Percentiles rank a stretch among this genome's conserved stretches.
These are phyloP conservation scores for Moringa oleifera DNA, from an alignment of 345 rosid species.

Conservation along the genomic window DNA sequence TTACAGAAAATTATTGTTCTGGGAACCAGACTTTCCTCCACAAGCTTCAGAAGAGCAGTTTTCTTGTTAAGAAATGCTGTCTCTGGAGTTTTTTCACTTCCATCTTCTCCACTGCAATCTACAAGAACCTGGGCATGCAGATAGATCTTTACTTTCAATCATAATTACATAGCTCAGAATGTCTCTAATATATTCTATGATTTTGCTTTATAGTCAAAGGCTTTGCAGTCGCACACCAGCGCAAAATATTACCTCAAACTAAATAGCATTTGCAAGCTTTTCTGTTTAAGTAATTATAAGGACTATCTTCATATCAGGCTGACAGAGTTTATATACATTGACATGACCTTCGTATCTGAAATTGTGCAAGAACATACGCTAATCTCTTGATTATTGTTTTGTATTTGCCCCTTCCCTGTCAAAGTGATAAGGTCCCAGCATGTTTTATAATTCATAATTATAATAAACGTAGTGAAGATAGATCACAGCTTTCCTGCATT, in stretches of 20 bases:
- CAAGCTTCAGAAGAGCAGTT: slow-evolving; percentile 65
- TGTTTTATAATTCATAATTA: no score
- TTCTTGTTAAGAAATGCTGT: slow-evolving; percentile 81
- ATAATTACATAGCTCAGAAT: not conserved
- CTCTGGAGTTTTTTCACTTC: slow-evolving; percentile 54
- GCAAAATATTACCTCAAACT: not conserved
- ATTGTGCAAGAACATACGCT: slow-evolving; percentile 22
- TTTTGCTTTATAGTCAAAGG: not conserved
- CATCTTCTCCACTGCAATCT: slow-evolving; percentile 85
- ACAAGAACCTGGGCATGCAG: slow-evolving; percentile 58
- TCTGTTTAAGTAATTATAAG: no score
- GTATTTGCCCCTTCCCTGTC: no score
- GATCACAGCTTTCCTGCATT: no score
- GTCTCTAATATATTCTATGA: no score
- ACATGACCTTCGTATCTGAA: not conserved
- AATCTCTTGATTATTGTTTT: no score
- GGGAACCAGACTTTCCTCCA: slow-evolving; percentile 50
- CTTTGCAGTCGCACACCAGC: not conserved
- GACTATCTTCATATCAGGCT: no score
- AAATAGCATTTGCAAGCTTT: not conserved
- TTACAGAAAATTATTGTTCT: slow-evolving; percentile 88
- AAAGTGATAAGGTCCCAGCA: no score
- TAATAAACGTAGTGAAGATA: no score
- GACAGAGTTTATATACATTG: no score
- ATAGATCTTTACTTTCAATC: slow-evolving; percentile 7